Percentiles rank a stretch among this genome's conserved stretches.
These are phyloP conservation scores for Curvularia hawaiiensis DNA, from an alignment of 2,329 filamentous ascomycete species.

Conservation along the genomic window DNA sequence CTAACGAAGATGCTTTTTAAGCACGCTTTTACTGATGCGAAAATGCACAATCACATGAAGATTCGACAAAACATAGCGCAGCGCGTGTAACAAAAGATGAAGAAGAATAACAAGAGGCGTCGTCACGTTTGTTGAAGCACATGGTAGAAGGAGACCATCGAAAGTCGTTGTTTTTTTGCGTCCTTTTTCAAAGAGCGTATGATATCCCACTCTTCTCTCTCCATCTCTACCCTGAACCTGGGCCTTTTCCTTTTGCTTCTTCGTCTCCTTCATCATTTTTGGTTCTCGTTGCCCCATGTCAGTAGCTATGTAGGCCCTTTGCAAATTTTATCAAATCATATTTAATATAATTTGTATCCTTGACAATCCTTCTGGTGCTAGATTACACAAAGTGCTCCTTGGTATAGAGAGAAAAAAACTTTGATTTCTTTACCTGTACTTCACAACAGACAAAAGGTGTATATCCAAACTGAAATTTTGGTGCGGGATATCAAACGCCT, in stretches of 20 bases:
- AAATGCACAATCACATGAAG: background rate
- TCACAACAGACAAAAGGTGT: background rate
- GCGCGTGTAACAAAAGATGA: background rate
- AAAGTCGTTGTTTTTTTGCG: background rate
- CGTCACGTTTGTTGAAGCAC: background rate
- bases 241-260: background rate
- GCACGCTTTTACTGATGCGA: background rate
- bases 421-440: background rate
- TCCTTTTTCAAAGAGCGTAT: constrained; percentile 9
- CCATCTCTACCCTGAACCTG: background rate
- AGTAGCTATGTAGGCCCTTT: background rate
- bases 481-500: constrained; percentile 4
- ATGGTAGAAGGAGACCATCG: background rate
- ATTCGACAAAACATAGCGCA: background rate
- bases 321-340: background rate
- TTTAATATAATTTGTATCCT: background rate
- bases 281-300: background rate
- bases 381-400: background rate
- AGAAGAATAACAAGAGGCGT: background rate
- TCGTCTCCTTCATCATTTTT: background rate
- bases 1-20: constrained; percentile 77
- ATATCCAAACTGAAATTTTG: background rate
- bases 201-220: constrained; percentile 8
- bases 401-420: background rate
- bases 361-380: background rate